Percentiles rank a stretch among this genome's conserved stretches.
phyloP scores from a whole-genome alignment of 345 rosid genomes.

The Combretum micranthum region DNA sequence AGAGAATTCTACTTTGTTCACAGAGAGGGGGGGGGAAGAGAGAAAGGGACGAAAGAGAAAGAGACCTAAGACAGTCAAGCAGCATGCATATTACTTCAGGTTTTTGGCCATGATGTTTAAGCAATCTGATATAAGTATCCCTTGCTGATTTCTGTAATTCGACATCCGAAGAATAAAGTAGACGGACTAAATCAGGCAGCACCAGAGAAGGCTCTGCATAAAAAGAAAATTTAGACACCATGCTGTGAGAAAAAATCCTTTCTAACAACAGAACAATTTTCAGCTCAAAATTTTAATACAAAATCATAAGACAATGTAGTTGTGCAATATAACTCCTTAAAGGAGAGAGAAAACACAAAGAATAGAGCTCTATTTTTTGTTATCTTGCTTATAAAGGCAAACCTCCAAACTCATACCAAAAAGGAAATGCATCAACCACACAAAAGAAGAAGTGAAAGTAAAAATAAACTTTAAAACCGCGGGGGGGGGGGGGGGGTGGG shows the following conservation, averaged over 20 bases:
- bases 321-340: too few relatives aligned
- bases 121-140: constrained; percentile 49
- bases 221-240: constrained; percentile 9
- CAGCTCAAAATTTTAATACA: background rate
- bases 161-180: constrained; percentile 46
- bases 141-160: constrained; percentile 35
- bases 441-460: too few relatives aligned
- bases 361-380: too few relatives aligned
- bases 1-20: background rate
- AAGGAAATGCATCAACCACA: too few relatives aligned
- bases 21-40: constrained; percentile 6
- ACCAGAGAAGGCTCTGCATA: constrained; percentile 63
- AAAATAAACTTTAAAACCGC: too few relatives aligned
- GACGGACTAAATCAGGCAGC: constrained; percentile 52
- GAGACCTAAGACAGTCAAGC: constrained; percentile 74
- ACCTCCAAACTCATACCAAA: too few relatives aligned
- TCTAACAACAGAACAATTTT: constrained; percentile 7
- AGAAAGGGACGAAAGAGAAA: background rate
- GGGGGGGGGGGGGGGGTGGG: too few relatives aligned
- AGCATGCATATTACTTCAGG: constrained; percentile 60
- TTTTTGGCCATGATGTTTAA: constrained; percentile 49
- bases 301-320: too few relatives aligned
- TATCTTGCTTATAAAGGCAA: too few relatives aligned
- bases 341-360: too few relatives aligned
- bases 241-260: background rate